Conservation (phyloP, 2,329 filamentous ascomycete genomes). For the Xylariomycetidae sp. region DNA sequence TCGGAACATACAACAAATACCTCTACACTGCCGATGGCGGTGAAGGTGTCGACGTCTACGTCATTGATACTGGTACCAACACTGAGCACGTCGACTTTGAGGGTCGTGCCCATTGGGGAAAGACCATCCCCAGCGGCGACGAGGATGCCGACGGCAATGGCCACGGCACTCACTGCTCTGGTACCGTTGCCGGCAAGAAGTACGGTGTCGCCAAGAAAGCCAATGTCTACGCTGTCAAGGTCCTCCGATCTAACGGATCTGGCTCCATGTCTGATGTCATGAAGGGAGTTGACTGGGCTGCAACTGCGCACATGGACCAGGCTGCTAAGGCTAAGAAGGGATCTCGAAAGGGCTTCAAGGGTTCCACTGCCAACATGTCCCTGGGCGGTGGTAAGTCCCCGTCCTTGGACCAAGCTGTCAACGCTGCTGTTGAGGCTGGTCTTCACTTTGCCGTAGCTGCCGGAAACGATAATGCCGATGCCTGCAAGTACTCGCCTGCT, state of each 20-base stretch:
- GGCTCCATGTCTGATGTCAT: slow-evolving; percentile 99
- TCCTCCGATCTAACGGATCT: slow-evolving; percentile 93
- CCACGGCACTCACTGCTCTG: slow-evolving; percentile 98
- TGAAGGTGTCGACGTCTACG: slow-evolving; percentile 97
- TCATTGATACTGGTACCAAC: slow-evolving; percentile 98
- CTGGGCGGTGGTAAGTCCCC: slow-evolving; percentile 95
- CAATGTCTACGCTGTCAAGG: slow-evolving; percentile 94
- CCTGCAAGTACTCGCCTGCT: slow-evolving; percentile 98
- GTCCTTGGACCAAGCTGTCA: slow-evolving; percentile 85
- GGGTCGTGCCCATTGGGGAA: slow-evolving; percentile 92
- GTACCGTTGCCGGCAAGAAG: slow-evolving; percentile 96
- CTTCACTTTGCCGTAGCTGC: slow-evolving; percentile 98
- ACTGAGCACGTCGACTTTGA: slow-evolving; percentile 93
- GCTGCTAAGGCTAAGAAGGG: slow-evolving; percentile 76
- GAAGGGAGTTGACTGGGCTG: slow-evolving; percentile 95
- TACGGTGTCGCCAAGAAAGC: slow-evolving; percentile 99
- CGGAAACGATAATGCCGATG: slow-evolving; percentile 97
- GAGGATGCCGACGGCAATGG: slow-evolving; percentile 92
- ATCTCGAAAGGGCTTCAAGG: slow-evolving; percentile 97
- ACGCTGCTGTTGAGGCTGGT: slow-evolving; percentile 86
- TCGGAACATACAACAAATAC: slow-evolving; percentile 98
- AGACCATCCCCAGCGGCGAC: slow-evolving; percentile 85
- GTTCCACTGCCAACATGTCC: slow-evolving; percentile 98
- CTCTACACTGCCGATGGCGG: slow-evolving; percentile 84
- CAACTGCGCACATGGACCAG: slow-evolving; percentile 71